phyloP scores from a whole-genome alignment of 2,329 filamentous ascomycete species.

The Sclerotinia spermophila region DNA sequence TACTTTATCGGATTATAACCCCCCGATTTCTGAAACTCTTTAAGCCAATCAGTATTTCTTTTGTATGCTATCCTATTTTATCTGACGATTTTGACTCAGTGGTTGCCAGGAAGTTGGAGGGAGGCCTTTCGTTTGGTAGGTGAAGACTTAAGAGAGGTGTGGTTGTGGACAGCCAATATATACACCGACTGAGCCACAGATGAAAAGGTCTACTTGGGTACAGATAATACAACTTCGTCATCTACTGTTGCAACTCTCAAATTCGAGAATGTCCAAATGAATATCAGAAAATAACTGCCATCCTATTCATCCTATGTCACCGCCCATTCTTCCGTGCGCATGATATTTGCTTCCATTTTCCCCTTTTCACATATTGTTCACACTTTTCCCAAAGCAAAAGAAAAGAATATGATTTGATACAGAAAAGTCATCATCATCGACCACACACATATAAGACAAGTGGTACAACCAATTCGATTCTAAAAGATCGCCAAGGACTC shows the following conservation, averaged over 20 bases:
- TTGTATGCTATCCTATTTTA: neutral
- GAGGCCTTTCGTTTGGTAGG: neutral
- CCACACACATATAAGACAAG: neutral
- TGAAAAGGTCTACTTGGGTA: conserved; percentile 2
- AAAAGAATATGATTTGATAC: neutral
- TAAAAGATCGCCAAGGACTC: neutral
- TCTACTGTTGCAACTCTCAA: neutral
- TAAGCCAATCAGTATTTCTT: neutral
- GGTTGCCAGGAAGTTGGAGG: neutral
- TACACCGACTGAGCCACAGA: neutral
- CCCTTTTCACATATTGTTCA: neutral
- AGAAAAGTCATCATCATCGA: neutral
- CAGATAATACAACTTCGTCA: neutral
- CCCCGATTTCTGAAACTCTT: neutral
- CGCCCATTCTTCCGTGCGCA: neutral
- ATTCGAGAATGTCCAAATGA: neutral
- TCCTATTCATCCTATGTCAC: neutral
- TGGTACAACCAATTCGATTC: neutral
- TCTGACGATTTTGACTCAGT: neutral
- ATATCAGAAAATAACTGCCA: neutral
- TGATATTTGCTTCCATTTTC: neutral
- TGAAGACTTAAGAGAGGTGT: neutral
- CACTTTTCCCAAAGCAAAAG: neutral
- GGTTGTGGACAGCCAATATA: neutral
- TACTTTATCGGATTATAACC: neutral